Conservation (phyloP, 257 asterid species). For the Salvia rosmarinus region DNA sequence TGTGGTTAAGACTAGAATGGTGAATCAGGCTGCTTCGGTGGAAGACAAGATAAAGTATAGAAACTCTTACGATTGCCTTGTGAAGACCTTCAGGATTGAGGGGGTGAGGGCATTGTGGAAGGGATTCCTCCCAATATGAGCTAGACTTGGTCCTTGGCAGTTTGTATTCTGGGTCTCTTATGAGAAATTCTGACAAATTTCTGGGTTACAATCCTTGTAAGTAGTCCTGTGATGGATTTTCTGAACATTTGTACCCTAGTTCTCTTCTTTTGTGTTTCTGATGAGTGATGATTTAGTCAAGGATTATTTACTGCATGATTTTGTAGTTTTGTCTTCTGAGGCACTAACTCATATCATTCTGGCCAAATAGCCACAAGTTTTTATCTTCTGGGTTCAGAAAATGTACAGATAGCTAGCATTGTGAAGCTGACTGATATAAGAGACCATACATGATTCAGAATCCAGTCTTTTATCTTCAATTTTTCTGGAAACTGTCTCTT, state of each 20-base stretch:
- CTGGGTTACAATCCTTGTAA: slow-evolving; percentile 76
- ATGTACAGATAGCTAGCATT: background rate
- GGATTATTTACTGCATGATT: background rate
- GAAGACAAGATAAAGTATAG: slow-evolving; percentile 45
- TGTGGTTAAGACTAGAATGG: slow-evolving; percentile 83
- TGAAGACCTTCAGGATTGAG: slow-evolving; percentile 70
- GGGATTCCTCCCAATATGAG: slow-evolving; percentile 94
- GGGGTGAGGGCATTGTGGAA: slow-evolving; percentile 82
- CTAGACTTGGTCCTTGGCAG: slow-evolving; percentile 98
- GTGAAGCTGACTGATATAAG: background rate
- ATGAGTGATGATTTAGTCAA: background rate
- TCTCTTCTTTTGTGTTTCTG: slow-evolving; percentile 1
- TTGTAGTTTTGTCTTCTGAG: slow-evolving; percentile 3
- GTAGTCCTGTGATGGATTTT: background rate
- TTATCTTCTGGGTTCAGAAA: slow-evolving; percentile 15
- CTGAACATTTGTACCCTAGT: background rate
- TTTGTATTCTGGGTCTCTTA: slow-evolving; percentile 90
- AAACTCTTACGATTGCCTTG: slow-evolving; percentile 72
- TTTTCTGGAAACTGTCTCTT: background rate
- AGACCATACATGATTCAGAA: background rate
- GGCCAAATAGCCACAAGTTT: background rate
- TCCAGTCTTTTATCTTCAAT: background rate
- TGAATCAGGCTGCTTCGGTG: slow-evolving; percentile 56
- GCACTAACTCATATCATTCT: background rate
- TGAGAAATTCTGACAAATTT: slow-evolving; percentile 65